Percentiles rank a stretch among this genome's conserved stretches.
Conservation (phyloP, 306 rosid genomes). For the Lablab purpureus region DNA sequence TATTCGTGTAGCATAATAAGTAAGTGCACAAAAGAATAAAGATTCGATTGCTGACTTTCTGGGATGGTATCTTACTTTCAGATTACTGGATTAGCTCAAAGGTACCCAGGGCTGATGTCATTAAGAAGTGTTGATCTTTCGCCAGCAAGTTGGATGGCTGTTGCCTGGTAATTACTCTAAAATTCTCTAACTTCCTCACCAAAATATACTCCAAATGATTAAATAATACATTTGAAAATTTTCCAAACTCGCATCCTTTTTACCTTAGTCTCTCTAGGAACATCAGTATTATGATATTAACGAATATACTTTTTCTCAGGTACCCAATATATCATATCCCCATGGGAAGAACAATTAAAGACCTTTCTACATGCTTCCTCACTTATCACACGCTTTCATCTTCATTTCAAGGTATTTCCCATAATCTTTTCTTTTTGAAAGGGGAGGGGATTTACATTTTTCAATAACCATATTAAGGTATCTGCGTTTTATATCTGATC, state of each 20-base stretch:
- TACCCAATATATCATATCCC: constrained; percentile 99
- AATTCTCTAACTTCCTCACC: neutral
- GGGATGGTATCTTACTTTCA: constrained; percentile 54
- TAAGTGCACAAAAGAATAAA: constrained; percentile 18
- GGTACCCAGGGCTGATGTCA: constrained; percentile 92
- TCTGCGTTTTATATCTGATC: no score
- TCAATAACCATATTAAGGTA: no score
- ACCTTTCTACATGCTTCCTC: constrained; percentile 92
- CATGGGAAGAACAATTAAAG: constrained; percentile 95
- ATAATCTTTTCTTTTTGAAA: neutral
- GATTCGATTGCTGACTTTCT: constrained; percentile 46
- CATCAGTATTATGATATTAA: neutral
- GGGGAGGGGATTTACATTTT: no score
- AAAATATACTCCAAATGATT: constrained; percentile 14
- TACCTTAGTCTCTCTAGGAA: neutral
- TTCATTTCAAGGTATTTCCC: constrained; percentile 86
- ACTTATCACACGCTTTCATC: constrained; percentile 96
- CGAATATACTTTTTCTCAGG: constrained; percentile 55
- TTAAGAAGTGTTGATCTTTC: constrained; percentile 95
- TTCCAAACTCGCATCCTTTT: neutral
- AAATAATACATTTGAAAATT: constrained; percentile 34
- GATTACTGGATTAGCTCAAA: constrained; percentile 82
- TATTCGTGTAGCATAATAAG: constrained; percentile 16
- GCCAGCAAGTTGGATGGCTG: constrained; percentile 99
- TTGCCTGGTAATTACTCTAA: constrained; percentile 72